These are phyloP conservation scores for Phylloboletellus chloephorus DNA, from an alignment of 1,284 basidiomycete genomes.

Conservation along the genomic window DNA sequence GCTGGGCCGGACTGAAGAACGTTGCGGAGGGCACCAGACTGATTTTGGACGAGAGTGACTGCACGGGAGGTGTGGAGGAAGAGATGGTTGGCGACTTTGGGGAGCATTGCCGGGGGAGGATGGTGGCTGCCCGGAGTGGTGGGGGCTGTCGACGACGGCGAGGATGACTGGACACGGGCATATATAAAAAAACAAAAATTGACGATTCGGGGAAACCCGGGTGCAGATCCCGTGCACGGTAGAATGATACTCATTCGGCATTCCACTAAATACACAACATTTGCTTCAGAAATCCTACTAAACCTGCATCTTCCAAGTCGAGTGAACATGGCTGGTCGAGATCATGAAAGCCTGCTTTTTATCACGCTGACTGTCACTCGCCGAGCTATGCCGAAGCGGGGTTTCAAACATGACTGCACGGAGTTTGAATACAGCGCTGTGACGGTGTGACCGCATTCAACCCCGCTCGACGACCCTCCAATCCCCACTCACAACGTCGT, in stretches of 20 bases:
- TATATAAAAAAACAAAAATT: constrained; percentile 15
- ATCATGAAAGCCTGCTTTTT: too few species aligned
- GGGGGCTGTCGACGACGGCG: constrained; percentile 4
- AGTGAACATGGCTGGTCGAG: too few species aligned
- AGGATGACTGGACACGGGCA: background rate
- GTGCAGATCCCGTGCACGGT: background rate
- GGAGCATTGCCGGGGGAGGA: constrained; percentile 50
- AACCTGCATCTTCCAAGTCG: too few species aligned
- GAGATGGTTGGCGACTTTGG: constrained; percentile 72
- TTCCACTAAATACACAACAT: too few species aligned
- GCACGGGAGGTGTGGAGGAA: constrained; percentile 70
- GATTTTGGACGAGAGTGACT: constrained; percentile 66
- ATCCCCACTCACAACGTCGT: constrained; percentile 15
- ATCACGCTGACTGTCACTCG: too few species aligned
- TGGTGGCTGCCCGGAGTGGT: constrained; percentile 1
- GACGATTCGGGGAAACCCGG: constrained; percentile 21
- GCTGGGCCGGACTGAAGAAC: constrained; percentile 51
- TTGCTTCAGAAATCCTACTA: too few species aligned
- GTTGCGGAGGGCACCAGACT: constrained; percentile 62
- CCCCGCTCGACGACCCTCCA: constrained; percentile 17
- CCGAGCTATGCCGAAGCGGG: too few species aligned
- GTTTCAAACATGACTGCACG: too few species aligned
- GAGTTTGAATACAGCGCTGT: too few species aligned
- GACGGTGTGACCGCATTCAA: too few species aligned
- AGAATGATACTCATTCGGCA: too few species aligned